Evolutionary conservation across 768 basidiomycete genomes (phyloP).

Genomic region (Erythrobasidium yunnanense): DNA sequence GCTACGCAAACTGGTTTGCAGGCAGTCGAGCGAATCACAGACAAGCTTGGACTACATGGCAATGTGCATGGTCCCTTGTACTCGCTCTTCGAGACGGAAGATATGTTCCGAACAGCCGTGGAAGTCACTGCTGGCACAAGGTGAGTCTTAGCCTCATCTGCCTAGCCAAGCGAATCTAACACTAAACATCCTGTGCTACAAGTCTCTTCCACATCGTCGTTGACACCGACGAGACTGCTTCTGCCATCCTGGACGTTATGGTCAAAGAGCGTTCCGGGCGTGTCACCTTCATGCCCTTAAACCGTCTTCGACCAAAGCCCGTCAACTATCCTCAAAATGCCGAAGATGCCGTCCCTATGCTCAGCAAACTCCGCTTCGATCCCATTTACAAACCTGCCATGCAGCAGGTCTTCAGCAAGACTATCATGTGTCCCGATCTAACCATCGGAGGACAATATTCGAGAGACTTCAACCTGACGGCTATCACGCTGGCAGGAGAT

Average conservation of each 20-base stretch:
- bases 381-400: constrained; percentile 65
- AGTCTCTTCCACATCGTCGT: constrained; percentile 96
- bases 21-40: constrained; percentile 72
- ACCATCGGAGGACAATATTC: constrained; percentile 87
- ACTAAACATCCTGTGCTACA: constrained; percentile 9
- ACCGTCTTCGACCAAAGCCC: constrained; percentile 73
- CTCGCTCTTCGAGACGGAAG: constrained; percentile 78
- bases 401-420: constrained; percentile 94
- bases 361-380: constrained; percentile 50
- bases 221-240: constrained; percentile 88
- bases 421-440: constrained; percentile 86
- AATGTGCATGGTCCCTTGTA: constrained; percentile 93
- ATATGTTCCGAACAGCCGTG: constrained; percentile 83
- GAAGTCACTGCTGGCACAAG: constrained; percentile 94
- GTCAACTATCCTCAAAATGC: constrained; percentile 48
- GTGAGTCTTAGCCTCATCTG: constrained; percentile 44
- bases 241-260: constrained; percentile 84
- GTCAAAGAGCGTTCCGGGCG: constrained; percentile 82
- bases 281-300: constrained; percentile 96
- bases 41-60: constrained; percentile 54
- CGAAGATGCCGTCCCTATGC: constrained; percentile 49
- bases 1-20: constrained; percentile 81
- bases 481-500: constrained; percentile 94
- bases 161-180: not conserved
- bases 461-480: constrained; percentile 85